Conservation (phyloP, 2,329 filamentous ascomycete genomes). For the Pseudogymnoascus sp. region DNA sequence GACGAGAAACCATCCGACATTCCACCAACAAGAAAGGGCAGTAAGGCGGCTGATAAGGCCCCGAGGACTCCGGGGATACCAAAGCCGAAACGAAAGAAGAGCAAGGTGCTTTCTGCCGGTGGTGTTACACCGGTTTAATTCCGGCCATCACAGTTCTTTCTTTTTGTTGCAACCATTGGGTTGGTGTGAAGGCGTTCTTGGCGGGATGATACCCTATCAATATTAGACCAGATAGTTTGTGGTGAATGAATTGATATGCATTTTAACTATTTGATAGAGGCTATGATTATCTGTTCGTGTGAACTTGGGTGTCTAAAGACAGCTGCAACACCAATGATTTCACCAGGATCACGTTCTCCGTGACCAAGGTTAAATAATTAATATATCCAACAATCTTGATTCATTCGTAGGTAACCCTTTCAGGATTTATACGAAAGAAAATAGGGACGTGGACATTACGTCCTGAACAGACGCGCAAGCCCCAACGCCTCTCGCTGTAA, state of each 20-base stretch:
- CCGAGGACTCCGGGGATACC: constrained; percentile 28
- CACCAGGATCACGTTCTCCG: neutral
- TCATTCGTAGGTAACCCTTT: neutral
- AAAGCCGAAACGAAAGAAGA: constrained; percentile 35
- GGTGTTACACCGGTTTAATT: constrained; percentile 18
- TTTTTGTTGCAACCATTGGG: neutral
- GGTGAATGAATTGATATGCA: constrained; percentile 1
- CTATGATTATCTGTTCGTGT: neutral
- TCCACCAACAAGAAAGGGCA: constrained; percentile 23
- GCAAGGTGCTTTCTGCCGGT: constrained; percentile 23
- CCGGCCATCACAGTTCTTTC: neutral
- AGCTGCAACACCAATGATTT: neutral
- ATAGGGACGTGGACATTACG: constrained; percentile 7
- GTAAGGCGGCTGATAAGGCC: constrained; percentile 25
- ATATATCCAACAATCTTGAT: neutral
- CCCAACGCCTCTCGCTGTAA: neutral
- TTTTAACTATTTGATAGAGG: neutral
- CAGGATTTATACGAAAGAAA: neutral
- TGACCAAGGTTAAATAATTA: neutral
- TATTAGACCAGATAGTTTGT: neutral
- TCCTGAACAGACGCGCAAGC: neutral
- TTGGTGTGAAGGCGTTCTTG: neutral
- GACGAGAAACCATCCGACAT: constrained; percentile 24
- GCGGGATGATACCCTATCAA: constrained; percentile 5
- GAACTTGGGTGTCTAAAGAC: neutral